Conservation (phyloP, 2,329 filamentous ascomycete species). For the Calonectria pauciramosa region DNA sequence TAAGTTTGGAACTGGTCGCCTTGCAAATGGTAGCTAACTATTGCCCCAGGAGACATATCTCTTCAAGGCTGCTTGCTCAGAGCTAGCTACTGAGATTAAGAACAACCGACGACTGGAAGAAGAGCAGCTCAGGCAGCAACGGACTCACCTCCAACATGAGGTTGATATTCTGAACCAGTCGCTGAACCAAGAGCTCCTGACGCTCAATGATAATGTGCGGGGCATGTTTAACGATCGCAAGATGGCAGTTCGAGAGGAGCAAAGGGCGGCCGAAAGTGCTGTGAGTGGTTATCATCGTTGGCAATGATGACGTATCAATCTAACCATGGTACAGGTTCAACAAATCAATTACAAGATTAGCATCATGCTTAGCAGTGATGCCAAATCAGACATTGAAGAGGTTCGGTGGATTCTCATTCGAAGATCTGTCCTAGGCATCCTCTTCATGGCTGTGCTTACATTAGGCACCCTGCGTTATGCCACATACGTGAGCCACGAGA, state of each 20-base stretch:
- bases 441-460: conserved; percentile 75
- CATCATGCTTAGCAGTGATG: conserved; percentile 88
- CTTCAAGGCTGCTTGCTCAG: conserved; percentile 93
- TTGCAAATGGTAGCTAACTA: conserved; percentile 27
- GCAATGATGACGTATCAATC: background rate
- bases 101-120: conserved; percentile 82
- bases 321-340: conserved; percentile 74
- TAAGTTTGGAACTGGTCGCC: background rate
- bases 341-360: conserved; percentile 98
- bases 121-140: conserved; percentile 85
- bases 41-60: conserved; percentile 82
- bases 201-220: conserved; percentile 90
- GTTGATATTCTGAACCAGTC: conserved; percentile 92
- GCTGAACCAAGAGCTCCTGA: conserved; percentile 84
- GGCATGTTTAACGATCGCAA: conserved; percentile 97
- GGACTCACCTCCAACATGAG: conserved; percentile 91
- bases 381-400: conserved; percentile 91
- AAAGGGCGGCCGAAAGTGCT: conserved; percentile 85
- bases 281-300: conserved; percentile 59
- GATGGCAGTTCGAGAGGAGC: conserved; percentile 91
- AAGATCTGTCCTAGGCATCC: conserved; percentile 73
- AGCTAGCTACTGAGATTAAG: conserved; percentile 88
- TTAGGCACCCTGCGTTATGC: conserved; percentile 72
- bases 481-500: conserved; percentile 67
- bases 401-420: conserved; percentile 87